Evolutionary conservation across 192 early-diverging fungal species (phyloP).

Genomic region (Entophlyctis luteolus): DNA sequence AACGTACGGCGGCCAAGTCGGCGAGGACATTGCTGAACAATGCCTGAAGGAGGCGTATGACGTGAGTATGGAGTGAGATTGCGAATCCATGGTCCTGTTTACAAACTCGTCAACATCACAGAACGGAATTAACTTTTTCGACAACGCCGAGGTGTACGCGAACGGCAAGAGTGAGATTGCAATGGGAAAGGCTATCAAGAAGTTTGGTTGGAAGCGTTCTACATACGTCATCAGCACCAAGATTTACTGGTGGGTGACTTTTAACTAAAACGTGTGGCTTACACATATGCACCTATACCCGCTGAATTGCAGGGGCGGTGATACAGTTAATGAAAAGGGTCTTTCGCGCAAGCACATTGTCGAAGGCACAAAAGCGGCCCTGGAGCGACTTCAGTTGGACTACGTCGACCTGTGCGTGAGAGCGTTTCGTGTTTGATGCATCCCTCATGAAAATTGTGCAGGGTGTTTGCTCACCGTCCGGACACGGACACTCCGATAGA

Average conservation of each 20-base stretch:
- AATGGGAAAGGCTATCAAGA: conserved; percentile 74
- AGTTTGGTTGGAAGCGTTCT: conserved; percentile 65
- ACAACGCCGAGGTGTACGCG: conserved; percentile 35
- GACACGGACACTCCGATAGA: conserved; percentile 76
- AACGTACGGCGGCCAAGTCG: background rate
- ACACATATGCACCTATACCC: too few species aligned
- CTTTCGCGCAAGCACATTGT: conserved; percentile 82
- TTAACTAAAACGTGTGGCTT: too few species aligned
- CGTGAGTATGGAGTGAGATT: background rate
- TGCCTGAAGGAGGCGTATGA: conserved; percentile 24
- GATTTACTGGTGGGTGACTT: conserved; percentile 36
- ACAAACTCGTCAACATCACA: too few species aligned
- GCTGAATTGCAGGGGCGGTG: too few species aligned
- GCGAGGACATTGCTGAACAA: background rate
- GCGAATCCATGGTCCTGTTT: background rate
- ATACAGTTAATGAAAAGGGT: conserved; percentile 78
- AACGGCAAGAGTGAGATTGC: conserved; percentile 69
- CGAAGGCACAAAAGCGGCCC: conserved; percentile 73
- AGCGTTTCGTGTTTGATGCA: too few species aligned
- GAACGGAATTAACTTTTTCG: conserved; percentile 76
- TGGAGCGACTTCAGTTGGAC: conserved; percentile 58
- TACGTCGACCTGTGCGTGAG: conserved; percentile 64
- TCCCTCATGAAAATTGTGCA: too few species aligned
- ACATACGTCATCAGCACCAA: conserved; percentile 79
- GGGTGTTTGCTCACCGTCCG: conserved; percentile 77